These are phyloP conservation scores for Amniculicola lignicola DNA, from an alignment of 495 filamentous ascomycete genomes.

Conservation along the genomic window DNA sequence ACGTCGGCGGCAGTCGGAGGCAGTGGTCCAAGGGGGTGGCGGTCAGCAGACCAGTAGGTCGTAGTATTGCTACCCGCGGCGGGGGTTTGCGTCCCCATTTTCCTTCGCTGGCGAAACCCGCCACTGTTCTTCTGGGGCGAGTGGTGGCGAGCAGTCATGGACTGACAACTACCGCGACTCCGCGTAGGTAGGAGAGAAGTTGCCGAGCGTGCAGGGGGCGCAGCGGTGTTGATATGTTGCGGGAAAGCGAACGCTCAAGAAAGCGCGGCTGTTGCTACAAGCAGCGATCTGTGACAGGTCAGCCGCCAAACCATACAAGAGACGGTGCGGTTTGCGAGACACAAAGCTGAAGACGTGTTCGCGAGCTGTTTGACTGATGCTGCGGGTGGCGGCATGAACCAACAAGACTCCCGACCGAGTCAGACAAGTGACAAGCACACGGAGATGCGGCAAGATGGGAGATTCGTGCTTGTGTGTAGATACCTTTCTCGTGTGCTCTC, in stretches of 20 bases:
- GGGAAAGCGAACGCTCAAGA: constrained; percentile 21
- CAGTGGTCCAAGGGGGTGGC: background rate
- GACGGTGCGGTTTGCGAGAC: constrained; percentile 25
- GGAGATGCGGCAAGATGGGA: constrained; percentile 2
- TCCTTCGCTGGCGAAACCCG: constrained; percentile 10
- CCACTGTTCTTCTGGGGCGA: constrained; percentile 1
- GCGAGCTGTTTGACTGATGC: constrained; percentile 26
- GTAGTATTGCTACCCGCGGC: constrained; percentile 16
- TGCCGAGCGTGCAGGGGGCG: constrained; percentile 10
- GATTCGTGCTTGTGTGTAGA: constrained; percentile 21
- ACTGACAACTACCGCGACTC: background rate
- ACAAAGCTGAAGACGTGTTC: constrained; percentile 37
- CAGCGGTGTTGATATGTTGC: constrained; percentile 26
- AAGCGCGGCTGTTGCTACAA: constrained; percentile 10
- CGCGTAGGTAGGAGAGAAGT: background rate
- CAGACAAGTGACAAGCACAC: constrained; percentile 33
- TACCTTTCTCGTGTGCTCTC: constrained; percentile 34
- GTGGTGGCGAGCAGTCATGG: constrained; percentile 17
- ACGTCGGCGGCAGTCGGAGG: background rate
- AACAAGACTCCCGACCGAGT: constrained; percentile 25
- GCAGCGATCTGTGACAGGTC: constrained; percentile 28
- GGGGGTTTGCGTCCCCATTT: constrained; percentile 15
- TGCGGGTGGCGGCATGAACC: constrained; percentile 25
- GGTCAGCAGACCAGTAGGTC: constrained; percentile 18
- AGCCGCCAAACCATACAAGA: constrained; percentile 35